Base-by-base conservation (phyloP, 768 basidiomycete genomes). In the Lactifluus subvellereus region DNA sequence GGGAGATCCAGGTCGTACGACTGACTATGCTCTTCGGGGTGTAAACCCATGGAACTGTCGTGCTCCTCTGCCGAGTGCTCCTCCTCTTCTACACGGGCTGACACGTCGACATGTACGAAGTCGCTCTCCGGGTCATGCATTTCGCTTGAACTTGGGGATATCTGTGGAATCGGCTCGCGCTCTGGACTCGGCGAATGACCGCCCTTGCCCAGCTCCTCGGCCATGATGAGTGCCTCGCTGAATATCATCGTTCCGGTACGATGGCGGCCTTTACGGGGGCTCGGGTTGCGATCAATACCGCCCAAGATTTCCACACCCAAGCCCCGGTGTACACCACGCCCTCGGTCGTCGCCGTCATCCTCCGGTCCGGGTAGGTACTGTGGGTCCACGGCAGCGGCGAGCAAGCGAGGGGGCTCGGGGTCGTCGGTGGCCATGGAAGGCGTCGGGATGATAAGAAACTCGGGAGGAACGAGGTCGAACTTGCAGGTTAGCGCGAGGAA, bases 401-500 rank as follows among this genome's bases (percentile, higher is more conserved):
- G 65, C 50, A 61, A 57, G 51, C 65, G 64, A 11, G 66, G 62
- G 1, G 56, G 59, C 16, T 69, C 69, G 30, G 60, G 73, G 33
- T 71, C 77, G 32, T 73, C 72, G 62, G 52, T 54, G 3, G 73
- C 63, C 0, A 71, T 69, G 20, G 75, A 71, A 33, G 73, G 72
- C 16, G 82, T 75, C 0, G 89, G 90, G 52, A 91, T 91, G 70
- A 92, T 88, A 49, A 95, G 80, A 72, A 95, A 91, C 60, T 92
- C 91, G 27, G 80, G 69, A 0, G 90, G 89, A 0, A 96, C 92
- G 50, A 97, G 79, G 63, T 88, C 85, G 75, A 89, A 95, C 71
- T 84, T 84, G 63, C 81, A 79, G 8, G 89, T 88, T 61, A 96
- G 83, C 11, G 87, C 87, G 60, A 94, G 82, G 78, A 96, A 96